These are phyloP conservation scores for Colletotrichum cuscutae DNA, from an alignment of 2,329 filamentous ascomycete genomes.

Conservation along the genomic window DNA sequence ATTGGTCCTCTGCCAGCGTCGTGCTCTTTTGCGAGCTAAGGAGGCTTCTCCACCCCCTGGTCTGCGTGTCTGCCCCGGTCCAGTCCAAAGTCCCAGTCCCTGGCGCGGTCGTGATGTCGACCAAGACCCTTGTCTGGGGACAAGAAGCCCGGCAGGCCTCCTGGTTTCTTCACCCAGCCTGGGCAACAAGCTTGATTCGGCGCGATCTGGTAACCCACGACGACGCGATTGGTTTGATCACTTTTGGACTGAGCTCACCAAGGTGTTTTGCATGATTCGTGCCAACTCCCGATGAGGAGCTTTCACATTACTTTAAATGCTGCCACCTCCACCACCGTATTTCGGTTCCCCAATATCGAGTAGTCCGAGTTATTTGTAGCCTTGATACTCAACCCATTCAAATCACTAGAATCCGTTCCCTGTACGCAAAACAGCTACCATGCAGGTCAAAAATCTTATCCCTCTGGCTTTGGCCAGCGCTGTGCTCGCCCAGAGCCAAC, in stretches of 20 bases:
- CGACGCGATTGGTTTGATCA: constrained; percentile 10
- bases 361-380: neutral
- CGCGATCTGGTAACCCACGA: constrained; percentile 16
- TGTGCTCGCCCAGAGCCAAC: constrained; percentile 34
- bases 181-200: constrained; percentile 24
- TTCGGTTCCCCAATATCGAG: neutral
- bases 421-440: neutral
- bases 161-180: constrained; percentile 1
- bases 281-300: neutral
- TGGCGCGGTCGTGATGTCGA: constrained; percentile 28
- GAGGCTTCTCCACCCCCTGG: constrained; percentile 18
- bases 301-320: constrained; percentile 20
- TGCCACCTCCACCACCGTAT: neutral
- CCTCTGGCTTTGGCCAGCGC: constrained; percentile 37
- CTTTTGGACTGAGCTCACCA: neutral
- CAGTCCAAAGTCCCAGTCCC: constrained; percentile 8
- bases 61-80: neutral
- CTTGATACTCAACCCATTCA: neutral
- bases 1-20: neutral
- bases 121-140: constrained; percentile 30
- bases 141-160: neutral
- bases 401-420: neutral
- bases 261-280: constrained; percentile 11
- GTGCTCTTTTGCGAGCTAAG: constrained; percentile 18
- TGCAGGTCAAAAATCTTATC: constrained; percentile 32